Evolutionary conservation across 169 alveolate genomes (phyloP).

Genomic region (Neospora caninum): DNA sequence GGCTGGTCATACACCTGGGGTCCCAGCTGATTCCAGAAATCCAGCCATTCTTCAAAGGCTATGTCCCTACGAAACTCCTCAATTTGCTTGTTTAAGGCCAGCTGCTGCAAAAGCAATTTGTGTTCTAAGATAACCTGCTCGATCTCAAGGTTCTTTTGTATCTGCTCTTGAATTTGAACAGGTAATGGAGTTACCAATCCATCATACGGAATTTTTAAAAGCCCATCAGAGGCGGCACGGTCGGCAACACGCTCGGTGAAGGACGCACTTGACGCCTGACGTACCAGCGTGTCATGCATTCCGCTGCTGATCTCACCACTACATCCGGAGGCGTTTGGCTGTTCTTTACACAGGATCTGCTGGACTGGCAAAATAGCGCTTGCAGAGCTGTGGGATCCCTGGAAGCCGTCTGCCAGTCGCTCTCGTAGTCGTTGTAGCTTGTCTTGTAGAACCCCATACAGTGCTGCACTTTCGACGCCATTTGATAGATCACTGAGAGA

Average conservation of each 20-base stretch:
- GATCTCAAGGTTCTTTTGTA: background rate
- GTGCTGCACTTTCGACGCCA: background rate
- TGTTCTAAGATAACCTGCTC: slow-evolving; percentile 26
- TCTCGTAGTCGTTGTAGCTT: background rate
- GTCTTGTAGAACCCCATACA: background rate
- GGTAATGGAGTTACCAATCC: background rate
- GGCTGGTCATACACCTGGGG: background rate
- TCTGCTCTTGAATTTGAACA: slow-evolving; percentile 16
- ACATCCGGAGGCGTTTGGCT: background rate
- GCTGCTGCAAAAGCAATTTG: slow-evolving; percentile 26
- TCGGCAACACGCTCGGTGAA: background rate
- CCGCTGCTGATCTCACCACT: background rate
- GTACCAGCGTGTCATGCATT: background rate
- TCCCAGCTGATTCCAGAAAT: background rate
- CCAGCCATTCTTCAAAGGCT: background rate
- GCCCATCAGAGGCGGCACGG: background rate
- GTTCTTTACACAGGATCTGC: background rate
- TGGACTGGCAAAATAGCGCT: background rate
- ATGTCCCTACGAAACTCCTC: background rate
- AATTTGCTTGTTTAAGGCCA: slow-evolving; percentile 9
- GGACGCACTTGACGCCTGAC: background rate
- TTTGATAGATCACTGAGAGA: background rate
- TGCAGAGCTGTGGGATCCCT: background rate
- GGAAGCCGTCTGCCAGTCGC: background rate
- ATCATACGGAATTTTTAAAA: background rate